Evolutionary conservation across 176 grass and related monocot species (phyloP).

Genomic region (Phoenix roebelenii): DNA sequence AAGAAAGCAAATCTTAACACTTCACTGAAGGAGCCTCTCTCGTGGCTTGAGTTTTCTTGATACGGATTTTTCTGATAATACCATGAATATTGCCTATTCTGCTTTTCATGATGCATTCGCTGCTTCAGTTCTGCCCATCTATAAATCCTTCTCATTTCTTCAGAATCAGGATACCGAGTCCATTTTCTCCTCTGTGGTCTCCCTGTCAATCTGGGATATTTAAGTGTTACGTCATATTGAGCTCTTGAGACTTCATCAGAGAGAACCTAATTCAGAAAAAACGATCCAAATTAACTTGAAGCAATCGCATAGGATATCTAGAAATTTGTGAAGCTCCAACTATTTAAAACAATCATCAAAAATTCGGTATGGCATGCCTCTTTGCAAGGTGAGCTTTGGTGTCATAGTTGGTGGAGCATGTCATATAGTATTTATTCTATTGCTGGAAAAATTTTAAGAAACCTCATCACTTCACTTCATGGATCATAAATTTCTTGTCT

Average conservation of each 20-base stretch:
- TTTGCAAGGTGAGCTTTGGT: no score
- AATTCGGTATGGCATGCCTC: no score
- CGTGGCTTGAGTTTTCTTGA: constrained; percentile 1
- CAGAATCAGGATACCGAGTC: neutral
- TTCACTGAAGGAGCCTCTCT: constrained; percentile 13
- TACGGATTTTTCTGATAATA: constrained; percentile 1
- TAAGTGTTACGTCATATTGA: constrained; percentile 11
- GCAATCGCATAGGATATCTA: no score
- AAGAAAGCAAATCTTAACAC: constrained; percentile 20
- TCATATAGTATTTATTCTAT: no score
- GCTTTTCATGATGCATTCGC: neutral
- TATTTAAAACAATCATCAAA: no score
- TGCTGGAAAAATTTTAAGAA: no score
- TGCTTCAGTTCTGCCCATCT: constrained; percentile 16
- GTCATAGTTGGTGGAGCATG: no score
- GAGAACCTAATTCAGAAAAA: constrained; percentile 11
- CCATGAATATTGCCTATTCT: constrained; percentile 11
- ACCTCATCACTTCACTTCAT: no score
- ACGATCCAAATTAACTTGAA: no score
- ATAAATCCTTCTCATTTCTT: constrained; percentile 9
- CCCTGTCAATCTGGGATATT: neutral
- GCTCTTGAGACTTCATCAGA: constrained; percentile 19
- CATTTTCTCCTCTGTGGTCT: neutral
- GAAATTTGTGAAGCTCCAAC: no score
- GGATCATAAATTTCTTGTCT: no score